Base-by-base conservation (phyloP, 116 monocot genomes). In the Posidonia oceanica region DNA sequence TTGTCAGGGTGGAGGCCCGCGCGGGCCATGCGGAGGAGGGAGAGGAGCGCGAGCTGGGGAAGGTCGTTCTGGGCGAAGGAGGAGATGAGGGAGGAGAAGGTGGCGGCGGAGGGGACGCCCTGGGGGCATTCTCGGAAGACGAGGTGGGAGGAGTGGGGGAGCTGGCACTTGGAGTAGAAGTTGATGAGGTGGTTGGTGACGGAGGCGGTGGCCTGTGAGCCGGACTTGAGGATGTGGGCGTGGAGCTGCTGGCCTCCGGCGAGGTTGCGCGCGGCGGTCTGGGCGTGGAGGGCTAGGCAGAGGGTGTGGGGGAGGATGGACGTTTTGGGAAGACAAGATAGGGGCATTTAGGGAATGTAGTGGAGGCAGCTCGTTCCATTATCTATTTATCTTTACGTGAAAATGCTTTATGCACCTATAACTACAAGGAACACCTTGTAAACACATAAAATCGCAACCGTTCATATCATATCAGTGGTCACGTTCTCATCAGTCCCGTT, bases 101-200 rank as follows among this genome's bases (percentile, higher is more conserved):
- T 41, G 59, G 66, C 29, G 36, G 78, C 56, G 57, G 79, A 53
- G 10, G 58, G 72, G 59, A 63, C 39, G 40, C 17, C 18, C 40
- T 39, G 18, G 39, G 69, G 80, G 70, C 70, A 72, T 75, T 87
- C 83, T 63, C 76, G 73, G 87, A 98, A 98, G 61, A 85, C 80
- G 51, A 56, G 78, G 77, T 29, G 79, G 81, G 93, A 85, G 80
- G 80, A 80, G 68, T 64, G 62, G 18, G 97, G 89, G 69, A 81
- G 85, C 36, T 54, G 54, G 90, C 82, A 87, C 71, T 82, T 85
- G 74, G 90, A 73, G 85, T 98, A 98, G 79, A 89, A 69, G 72
- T 85, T 88, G 87, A 98, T 89, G 87, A 98, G 87, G 72, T 89
- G 85, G 77, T 88, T 91, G 82, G 86, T 79, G 77, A 91, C 77